Percentiles rank a stretch among this genome's conserved stretches.
These are phyloP conservation scores for Ophiostoma perfectum DNA, from an alignment of 2,329 filamentous ascomycete species.

Conservation along the genomic window DNA sequence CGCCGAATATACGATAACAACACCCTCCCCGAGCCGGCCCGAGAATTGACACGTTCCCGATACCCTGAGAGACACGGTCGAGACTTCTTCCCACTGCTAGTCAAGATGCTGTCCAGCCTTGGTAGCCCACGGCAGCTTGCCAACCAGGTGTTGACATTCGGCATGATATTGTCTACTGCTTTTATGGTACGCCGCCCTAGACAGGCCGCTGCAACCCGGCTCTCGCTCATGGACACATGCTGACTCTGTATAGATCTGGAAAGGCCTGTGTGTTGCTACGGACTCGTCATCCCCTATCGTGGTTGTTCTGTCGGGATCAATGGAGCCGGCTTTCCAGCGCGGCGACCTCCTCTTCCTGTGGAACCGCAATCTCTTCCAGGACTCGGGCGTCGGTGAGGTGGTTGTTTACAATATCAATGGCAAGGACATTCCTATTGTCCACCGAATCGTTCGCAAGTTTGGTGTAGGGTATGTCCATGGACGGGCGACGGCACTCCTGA, in stretches of 20 bases:
- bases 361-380: slow-evolving; percentile 60
- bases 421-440: slow-evolving; percentile 97
- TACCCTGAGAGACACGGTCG: neutral
- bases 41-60: neutral
- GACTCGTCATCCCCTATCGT: slow-evolving; percentile 75
- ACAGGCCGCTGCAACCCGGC: neutral
- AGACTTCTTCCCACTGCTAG: neutral
- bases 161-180: slow-evolving; percentile 79
- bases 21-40: neutral
- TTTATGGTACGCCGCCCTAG: slow-evolving; percentile 61
- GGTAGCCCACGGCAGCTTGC: slow-evolving; percentile 74
- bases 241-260: slow-evolving; percentile 62
- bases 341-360: slow-evolving; percentile 72
- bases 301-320: slow-evolving; percentile 76
- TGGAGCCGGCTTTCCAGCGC: slow-evolving; percentile 78
- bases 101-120: slow-evolving; percentile 62
- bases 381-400: slow-evolving; percentile 48
- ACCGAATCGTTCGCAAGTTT: slow-evolving; percentile 76
- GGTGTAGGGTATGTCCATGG: slow-evolving; percentile 47
- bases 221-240: slow-evolving; percentile 15
- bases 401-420: slow-evolving; percentile 73
- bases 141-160: slow-evolving; percentile 82
- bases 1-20: neutral
- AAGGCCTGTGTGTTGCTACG: slow-evolving; percentile 72
- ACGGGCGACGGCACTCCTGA: neutral